phyloP scores from a whole-genome alignment of 2,329 filamentous ascomycete genomes.

The Exophiala sideris region DNA sequence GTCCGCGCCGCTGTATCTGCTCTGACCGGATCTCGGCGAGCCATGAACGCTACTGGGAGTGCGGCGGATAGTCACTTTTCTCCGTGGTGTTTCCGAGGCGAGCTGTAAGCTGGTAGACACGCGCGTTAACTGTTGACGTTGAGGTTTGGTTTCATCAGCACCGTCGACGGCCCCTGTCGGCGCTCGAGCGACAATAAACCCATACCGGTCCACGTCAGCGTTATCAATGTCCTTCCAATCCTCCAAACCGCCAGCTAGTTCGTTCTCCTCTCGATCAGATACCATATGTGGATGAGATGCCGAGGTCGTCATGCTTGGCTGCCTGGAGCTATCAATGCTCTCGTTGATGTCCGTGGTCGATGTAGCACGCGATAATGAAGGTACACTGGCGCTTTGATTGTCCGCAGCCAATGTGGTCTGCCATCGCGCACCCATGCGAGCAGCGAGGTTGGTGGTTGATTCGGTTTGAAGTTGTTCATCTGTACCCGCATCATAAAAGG shows the following conservation, averaged over 20 bases:
- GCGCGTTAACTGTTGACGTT: conserved; percentile 50
- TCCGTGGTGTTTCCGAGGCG: conserved; percentile 54
- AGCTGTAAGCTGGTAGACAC: conserved; percentile 59
- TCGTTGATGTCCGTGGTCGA: conserved; percentile 29
- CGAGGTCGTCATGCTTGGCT: conserved; percentile 12
- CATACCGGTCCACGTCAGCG: conserved; percentile 62
- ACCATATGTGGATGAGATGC: conserved; percentile 10
- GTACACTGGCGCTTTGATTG: conserved; percentile 32
- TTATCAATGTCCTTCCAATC: conserved; percentile 62
- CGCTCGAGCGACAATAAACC: conserved; percentile 51
- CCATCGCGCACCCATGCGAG: conserved; percentile 41
- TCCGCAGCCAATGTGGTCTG: conserved; percentile 33
- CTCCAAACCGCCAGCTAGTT: conserved; percentile 61
- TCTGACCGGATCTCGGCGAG: conserved; percentile 37
- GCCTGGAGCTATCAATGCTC: conserved; percentile 10
- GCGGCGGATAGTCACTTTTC: conserved; percentile 51
- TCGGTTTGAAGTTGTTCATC: conserved; percentile 49
- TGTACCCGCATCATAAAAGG: conserved; percentile 62
- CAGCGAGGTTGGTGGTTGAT: conserved; percentile 35
- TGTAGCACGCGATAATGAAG: conserved; percentile 29
- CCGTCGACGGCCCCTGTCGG: conserved; percentile 23
- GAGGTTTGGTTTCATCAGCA: conserved; percentile 31
- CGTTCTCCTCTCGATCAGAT: conserved; percentile 48
- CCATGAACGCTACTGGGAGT: conserved; percentile 47
- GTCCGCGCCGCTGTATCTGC: conserved; percentile 32